Conservation (phyloP, 345 rosid genomes). For the Pugionium cornutum region DNA sequence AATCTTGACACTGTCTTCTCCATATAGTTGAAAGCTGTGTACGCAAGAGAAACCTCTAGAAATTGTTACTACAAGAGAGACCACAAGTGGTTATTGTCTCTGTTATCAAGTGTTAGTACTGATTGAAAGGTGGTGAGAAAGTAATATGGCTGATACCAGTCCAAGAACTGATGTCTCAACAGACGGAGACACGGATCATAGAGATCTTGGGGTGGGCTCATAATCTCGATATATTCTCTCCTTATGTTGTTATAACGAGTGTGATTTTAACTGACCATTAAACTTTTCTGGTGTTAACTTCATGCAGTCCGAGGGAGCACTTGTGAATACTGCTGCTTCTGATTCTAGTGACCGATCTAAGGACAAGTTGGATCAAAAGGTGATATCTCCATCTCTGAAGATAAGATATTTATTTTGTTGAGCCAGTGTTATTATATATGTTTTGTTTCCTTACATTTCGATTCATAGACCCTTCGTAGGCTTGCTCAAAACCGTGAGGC, state of each 20-base stretch:
- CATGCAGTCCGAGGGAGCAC: conserved; percentile 72
- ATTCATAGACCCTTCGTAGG: conserved; percentile 82
- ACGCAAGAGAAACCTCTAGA: conserved; percentile 29
- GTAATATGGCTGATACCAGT: conserved; percentile 89
- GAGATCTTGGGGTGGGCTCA: conserved; percentile 68
- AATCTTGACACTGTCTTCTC: conserved; percentile 20
- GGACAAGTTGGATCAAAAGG: conserved; percentile 95
- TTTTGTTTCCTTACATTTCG: conserved; percentile 32
- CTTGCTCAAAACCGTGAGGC: conserved; percentile 99
- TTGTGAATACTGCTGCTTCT: conserved; percentile 53
- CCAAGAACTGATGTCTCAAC: conserved; percentile 88
- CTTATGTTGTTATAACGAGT: conserved; percentile 10
- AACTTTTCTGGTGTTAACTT: conserved; percentile 13
- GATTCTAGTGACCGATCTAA: conserved; percentile 96
- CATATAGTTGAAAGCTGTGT: not conserved
- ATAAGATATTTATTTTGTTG: conserved; percentile 1
- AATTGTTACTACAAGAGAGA: conserved; percentile 44
- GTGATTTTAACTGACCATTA: conserved; percentile 9
- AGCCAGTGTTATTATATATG: conserved; percentile 9
- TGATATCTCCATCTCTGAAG: conserved; percentile 37
- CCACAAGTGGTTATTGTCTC: conserved; percentile 42
- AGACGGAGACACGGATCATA: conserved; percentile 88
- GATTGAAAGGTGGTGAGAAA: conserved; percentile 48
- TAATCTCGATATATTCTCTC: conserved; percentile 7
- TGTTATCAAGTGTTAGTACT: conserved; percentile 42